Evolutionary conservation across 345 rosid species (phyloP), one percentile per base, ranked within the genome.

Genomic region (Citrus cavaleriei): DNA sequence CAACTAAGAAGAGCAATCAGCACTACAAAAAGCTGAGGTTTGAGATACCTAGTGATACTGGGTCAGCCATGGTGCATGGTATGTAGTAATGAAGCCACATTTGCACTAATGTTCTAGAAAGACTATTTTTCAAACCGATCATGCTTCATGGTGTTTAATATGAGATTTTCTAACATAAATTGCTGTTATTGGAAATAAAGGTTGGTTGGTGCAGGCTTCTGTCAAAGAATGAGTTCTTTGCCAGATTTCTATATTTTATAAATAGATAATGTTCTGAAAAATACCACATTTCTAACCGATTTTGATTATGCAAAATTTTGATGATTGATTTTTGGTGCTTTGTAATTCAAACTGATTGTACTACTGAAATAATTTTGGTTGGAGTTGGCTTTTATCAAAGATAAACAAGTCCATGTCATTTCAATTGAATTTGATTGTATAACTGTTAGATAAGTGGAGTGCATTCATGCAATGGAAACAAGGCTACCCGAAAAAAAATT

Each of bases 21-120:
- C 93, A 96, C 2, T 93, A 89, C 87, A 94, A 81, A 81, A 94
- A 86, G 87, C 88, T 97, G 79, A 86, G 63, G 58, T 97, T 97
- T 91, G 89, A 82, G 75, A 79, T 94, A 49, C 91, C 97, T 67
- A 73, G 73, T 13, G 95, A 92, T 74, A 86, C 91, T 77, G 98
- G 99, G 46, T 85, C 99, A 38, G 96, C 91, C 42, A 78, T 94
- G 83, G 93, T 97, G 76, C 98, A 97, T 80, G 99, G 99, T 97
- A 90, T 66, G 76, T 59, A 54, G 58, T 80, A 51, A 60, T 38
- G 21, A 30, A 40, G 37, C 19, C 16, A 19, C 35, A 5, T 8
- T 65, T 32, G 69, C 14, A 19, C 35, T 34, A 34, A 72, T 72
- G 49, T 9, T 5, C 63, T 55, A 25, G 46, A 12, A 30, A 55